These are phyloP conservation scores for Hyaloscypha bicolor DNA, from an alignment of 495 filamentous ascomycete species.

Conservation along the genomic window DNA sequence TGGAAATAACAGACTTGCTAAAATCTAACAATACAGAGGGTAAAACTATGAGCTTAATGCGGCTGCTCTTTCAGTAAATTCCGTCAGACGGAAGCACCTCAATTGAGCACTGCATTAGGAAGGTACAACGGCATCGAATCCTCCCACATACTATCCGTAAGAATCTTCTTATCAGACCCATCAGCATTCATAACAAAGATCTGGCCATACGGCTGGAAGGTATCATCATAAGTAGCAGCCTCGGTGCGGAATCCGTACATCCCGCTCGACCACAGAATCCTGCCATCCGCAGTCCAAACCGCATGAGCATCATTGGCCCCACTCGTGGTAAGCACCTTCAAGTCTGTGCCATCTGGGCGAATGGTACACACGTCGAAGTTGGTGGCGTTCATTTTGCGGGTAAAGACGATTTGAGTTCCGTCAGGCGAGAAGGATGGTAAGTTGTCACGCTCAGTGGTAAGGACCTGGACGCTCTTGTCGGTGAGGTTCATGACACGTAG, in stretches of 20 bases:
- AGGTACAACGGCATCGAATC: slow-evolving; percentile 32
- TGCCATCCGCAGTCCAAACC: slow-evolving; percentile 37
- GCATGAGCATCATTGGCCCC: slow-evolving; percentile 47
- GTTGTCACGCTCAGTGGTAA: slow-evolving; percentile 27
- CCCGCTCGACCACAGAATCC: slow-evolving; percentile 28
- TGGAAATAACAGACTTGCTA: too few species aligned
- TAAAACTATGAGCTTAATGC: too few species aligned
- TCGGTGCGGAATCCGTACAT: slow-evolving; percentile 31
- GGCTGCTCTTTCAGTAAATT: too few species aligned
- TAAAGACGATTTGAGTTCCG: slow-evolving; percentile 29
- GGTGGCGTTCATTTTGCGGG: slow-evolving; percentile 18
- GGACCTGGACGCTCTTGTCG: slow-evolving; percentile 12
- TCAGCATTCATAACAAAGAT: slow-evolving; percentile 32
- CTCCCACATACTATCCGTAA: slow-evolving; percentile 33
- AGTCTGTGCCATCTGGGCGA: slow-evolving; percentile 39
- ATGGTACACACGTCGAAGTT: slow-evolving; percentile 44
- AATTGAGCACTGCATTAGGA: slow-evolving; percentile 7
- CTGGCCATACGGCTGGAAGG: slow-evolving; percentile 31
- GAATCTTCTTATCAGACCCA: slow-evolving; percentile 26
- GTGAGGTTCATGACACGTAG: slow-evolving; percentile 27
- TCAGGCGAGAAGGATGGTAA: slow-evolving; percentile 26
- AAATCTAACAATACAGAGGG: too few species aligned
- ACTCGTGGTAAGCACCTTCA: slow-evolving; percentile 38
- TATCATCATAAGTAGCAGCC: slow-evolving; percentile 20
- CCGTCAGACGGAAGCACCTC: not conserved